Evolutionary conservation across 2,329 filamentous ascomycete genomes (phyloP).

Genomic region (Fusarium pininemorale): DNA sequence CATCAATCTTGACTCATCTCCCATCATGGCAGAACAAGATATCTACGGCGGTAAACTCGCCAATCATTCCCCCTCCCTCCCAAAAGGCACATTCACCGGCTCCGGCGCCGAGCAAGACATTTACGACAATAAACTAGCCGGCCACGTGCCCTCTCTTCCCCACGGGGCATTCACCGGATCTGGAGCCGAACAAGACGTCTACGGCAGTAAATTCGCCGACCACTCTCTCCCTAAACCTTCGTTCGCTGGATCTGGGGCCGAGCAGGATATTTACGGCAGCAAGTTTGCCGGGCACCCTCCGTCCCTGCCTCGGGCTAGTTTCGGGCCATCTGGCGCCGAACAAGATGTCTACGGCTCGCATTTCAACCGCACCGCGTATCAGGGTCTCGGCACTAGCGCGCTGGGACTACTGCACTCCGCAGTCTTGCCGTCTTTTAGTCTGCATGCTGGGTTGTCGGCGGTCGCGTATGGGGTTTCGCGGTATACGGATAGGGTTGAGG

Average conservation of each 20-base stretch:
- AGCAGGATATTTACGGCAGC: not conserved
- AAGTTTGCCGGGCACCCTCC: not conserved
- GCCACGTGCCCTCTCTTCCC: not conserved
- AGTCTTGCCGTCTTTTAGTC: slow-evolving; percentile 4
- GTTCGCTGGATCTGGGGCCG: not conserved
- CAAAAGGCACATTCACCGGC: not conserved
- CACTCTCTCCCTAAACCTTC: not conserved
- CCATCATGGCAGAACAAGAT: slow-evolving; percentile 12
- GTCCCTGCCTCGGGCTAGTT: not conserved
- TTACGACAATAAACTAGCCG: not conserved
- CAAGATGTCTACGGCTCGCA: slow-evolving; percentile 13
- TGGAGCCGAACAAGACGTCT: slow-evolving; percentile 9
- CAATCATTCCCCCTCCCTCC: not conserved
- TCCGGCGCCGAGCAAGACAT: slow-evolving; percentile 10
- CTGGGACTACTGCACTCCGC: slow-evolving; percentile 6
- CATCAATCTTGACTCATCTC: not conserved
- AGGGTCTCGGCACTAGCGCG: not conserved
- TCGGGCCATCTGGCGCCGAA: not conserved
- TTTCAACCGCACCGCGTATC: slow-evolving; percentile 6
- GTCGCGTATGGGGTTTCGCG: slow-evolving; percentile 10
- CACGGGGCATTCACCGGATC: not conserved
- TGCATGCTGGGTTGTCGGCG: not conserved
- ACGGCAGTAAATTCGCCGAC: not conserved
- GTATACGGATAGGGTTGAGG: slow-evolving; percentile 2
- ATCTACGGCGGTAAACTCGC: not conserved